phyloP scores from a whole-genome alignment of 345 rosid genomes.

The Eutrema heterophyllum region DNA sequence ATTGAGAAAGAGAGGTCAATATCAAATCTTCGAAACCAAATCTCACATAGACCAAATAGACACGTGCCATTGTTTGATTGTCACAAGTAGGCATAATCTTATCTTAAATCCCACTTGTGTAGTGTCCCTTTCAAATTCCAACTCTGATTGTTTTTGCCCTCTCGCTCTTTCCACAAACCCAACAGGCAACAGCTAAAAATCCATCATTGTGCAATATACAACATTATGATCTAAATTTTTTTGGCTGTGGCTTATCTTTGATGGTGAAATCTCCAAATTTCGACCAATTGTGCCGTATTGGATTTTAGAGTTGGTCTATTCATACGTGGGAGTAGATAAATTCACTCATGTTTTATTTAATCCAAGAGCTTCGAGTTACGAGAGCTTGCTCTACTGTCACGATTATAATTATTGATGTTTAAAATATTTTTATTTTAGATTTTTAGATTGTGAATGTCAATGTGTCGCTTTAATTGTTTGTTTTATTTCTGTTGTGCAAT shows the following conservation, averaged over 20 bases:
- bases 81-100: conserved; percentile 32
- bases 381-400: not conserved
- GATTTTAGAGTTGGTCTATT: not conserved
- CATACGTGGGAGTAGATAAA: not conserved
- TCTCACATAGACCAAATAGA: conserved; percentile 32
- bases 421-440: too few relatives aligned
- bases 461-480: not conserved
- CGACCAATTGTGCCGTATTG: not conserved
- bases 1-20: conserved; percentile 33
- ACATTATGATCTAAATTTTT: not conserved
- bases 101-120: conserved; percentile 29
- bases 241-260: conserved; percentile 10
- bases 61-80: conserved; percentile 24
- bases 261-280: conserved; percentile 9
- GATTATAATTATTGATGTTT: too few relatives aligned
- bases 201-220: conserved; percentile 10
- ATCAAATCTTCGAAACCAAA: conserved; percentile 35
- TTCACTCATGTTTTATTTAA: not conserved
- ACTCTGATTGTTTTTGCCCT: conserved; percentile 24
- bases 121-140: conserved; percentile 24
- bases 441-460: not conserved
- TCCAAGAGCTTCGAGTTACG: not conserved
- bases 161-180: conserved; percentile 23
- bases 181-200: conserved; percentile 17
- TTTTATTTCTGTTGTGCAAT: too few relatives aligned